Base-by-base conservation (phyloP, 768 basidiomycete genomes). In the Leccinum imitatum region DNA sequence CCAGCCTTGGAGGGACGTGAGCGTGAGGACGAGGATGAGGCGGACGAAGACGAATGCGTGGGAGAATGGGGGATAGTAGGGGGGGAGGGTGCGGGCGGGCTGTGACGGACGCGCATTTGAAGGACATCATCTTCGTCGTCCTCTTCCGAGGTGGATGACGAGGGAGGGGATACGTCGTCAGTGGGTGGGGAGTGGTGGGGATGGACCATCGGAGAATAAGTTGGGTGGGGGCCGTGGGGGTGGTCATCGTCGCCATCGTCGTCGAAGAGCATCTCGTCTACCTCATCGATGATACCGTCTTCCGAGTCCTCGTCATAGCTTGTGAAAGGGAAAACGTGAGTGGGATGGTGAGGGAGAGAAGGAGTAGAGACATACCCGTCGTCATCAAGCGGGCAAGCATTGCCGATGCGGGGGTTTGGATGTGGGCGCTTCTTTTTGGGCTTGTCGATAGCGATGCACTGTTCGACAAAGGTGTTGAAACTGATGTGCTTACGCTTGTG, bases 381-480 rank as follows among this genome's bases (percentile, higher is more conserved):
- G 67, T 85, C 83, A n/a, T 81, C 80, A 64, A 75, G 75, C 15
- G 65, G 60, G 56, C 71, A 73, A 50, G 66, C 54, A 54, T 62
- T 39, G 61, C 73, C 59, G 67, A 73, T 67, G 70, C 65, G 65
- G 62, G 61, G 46, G 39, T 65, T 54, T 11, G 68, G 33, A 31
- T 50, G 54, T 0, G 53, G 44, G 33, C 62, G 71, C 62, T 71
- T 74, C 61, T 67, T 69, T 58, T 79, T 77, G 0, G 90, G 91
- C 67, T 87, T 87, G 69, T 93, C 91, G 70, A 93, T 91, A 47
- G 91, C 88, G 59, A 99, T 96, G 70, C 86, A 94, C 72, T 98
- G 96, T 73, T 97, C 91, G 41, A 99, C 96, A 71, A 95, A 97
- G 1, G 95, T 96, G 74, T 98, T 98, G 82, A 98, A 98, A 66